A percentile compares a stretch with the other conserved stretches of the same genome.
phyloP scores from a whole-genome alignment of 805 yeast species.

The Yamadazyma endophytica region DNA sequence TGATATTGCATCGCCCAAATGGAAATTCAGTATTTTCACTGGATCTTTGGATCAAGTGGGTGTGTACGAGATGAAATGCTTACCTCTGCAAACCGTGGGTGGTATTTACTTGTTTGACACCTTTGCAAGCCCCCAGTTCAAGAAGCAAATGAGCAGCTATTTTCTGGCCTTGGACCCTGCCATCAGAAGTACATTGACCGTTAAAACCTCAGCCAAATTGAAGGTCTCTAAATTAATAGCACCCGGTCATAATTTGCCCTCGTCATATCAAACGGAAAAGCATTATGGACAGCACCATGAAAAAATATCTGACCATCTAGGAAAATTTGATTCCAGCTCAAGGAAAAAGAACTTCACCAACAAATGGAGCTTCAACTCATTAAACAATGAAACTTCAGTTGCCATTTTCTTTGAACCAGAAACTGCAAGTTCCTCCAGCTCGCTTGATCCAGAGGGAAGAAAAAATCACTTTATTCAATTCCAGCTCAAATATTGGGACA shows the following conservation, averaged over 20 bases:
- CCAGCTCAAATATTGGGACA: constrained; percentile 25
- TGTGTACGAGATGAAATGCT: constrained; percentile 36
- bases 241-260: constrained; percentile 29
- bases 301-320: constrained; percentile 29
- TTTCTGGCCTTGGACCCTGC: not conserved
- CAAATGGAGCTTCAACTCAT: constrained; percentile 27
- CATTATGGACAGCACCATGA: constrained; percentile 18
- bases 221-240: constrained; percentile 31
- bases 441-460: constrained; percentile 13
- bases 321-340: constrained; percentile 27
- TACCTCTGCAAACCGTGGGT: constrained; percentile 32
- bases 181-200: constrained; percentile 14
- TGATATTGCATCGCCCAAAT: constrained; percentile 15
- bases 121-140: constrained; percentile 18
- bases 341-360: constrained; percentile 34
- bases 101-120: constrained; percentile 23
- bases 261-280: constrained; percentile 24
- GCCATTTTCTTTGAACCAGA: constrained; percentile 32
- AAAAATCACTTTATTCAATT: constrained; percentile 30
- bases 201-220: constrained; percentile 26
- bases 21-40: constrained; percentile 28
- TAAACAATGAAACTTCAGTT: constrained; percentile 18
- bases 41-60: constrained; percentile 42
- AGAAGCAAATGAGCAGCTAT: constrained; percentile 1
- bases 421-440: constrained; percentile 19